phyloP scores from a whole-genome alignment of 306 rosid genomes.

The Vigna radiata region DNA sequence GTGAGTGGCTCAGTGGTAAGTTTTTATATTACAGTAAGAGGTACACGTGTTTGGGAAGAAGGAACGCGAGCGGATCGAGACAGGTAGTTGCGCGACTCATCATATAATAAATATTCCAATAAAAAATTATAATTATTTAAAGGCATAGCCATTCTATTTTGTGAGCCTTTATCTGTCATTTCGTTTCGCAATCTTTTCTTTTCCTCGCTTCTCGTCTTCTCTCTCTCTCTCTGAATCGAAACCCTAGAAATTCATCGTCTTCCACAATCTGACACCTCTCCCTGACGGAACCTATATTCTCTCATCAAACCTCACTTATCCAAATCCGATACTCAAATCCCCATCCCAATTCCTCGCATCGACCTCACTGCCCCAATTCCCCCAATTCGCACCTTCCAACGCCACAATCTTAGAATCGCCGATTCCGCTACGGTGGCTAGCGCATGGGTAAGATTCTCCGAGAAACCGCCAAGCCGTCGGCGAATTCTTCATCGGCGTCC shows the following conservation, averaged over 20 bases:
- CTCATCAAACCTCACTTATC: conserved; percentile 47
- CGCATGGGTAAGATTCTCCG: conserved; percentile 78
- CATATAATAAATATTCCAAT: conserved; percentile 1
- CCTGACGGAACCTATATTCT: conserved; percentile 51
- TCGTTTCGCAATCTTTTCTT: conserved; percentile 18
- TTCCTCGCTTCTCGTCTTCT: background rate
- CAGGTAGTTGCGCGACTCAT: conserved; percentile 33
- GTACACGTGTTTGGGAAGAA: background rate
- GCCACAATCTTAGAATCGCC: background rate
- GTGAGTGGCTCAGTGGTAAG: background rate
- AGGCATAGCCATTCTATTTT: background rate
- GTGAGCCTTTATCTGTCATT: conserved; percentile 41
- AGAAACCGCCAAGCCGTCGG: conserved; percentile 69
- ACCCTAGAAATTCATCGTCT: conserved; percentile 49
- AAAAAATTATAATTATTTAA: conserved; percentile 33
- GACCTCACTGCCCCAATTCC: conserved; percentile 20
- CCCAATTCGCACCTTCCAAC: background rate
- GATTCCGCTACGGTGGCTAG: conserved; percentile 44
- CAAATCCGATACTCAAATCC: conserved; percentile 8
- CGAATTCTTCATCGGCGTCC: conserved; percentile 48
- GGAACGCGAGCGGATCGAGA: conserved; percentile 18
- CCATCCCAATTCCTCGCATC: conserved; percentile 11
- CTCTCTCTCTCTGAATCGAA: conserved; percentile 22
- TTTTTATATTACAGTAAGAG: background rate
- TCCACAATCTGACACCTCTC: conserved; percentile 42